Base-by-base conservation (phyloP, 768 basidiomycete genomes). In the Serpula lacrymans region DNA sequence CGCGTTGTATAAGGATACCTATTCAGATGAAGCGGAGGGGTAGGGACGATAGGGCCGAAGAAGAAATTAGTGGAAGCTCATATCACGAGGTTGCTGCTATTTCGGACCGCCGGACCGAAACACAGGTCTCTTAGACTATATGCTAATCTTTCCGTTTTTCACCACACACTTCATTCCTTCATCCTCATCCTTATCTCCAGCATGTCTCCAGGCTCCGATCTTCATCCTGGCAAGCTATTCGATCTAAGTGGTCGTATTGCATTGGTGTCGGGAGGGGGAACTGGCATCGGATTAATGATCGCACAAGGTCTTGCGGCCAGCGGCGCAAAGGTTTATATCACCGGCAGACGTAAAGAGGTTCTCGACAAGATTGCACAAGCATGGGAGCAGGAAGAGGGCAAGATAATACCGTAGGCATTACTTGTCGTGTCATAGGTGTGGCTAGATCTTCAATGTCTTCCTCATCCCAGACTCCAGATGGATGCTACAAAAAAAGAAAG, bases 301-400 rank as follows among this genome's bases (percentile, higher is more conserved):
- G 67, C 85, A 7, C 69, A 72, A 39, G 87, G 84, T 4, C 71
- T 90, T 10, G 88, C 87, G 12, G 72, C 80, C 21, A 84, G 81
- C 50, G 86, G 88, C 1, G 86, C 88, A 11, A 84, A 78, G 49
- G 87, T 88, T 12, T 91, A 90, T 53, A 85, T 90, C 50, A 82
- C 79, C 3, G 83, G 84, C 13, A 69, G 88, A 27, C 74, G 88
- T 33, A 59, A 71, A 34, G 76, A 82, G 4, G 78, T 85, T 3
- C 70, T 91, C 16, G 70, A 84, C 52, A 74, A 68, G 46, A 68
- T 74, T 12, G 65, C 71, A n/a, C 62, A 68, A 32, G 64, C 64
- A 8, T 78, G 75, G 72, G 54, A 57, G 35, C 67, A 62, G 39
- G 48, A 54, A 12, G 60, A 54, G 51, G 79, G 80, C 2, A 64